Base-by-base conservation (phyloP, 2,329 filamentous ascomycete species). In the Xylaria sp. region DNA sequence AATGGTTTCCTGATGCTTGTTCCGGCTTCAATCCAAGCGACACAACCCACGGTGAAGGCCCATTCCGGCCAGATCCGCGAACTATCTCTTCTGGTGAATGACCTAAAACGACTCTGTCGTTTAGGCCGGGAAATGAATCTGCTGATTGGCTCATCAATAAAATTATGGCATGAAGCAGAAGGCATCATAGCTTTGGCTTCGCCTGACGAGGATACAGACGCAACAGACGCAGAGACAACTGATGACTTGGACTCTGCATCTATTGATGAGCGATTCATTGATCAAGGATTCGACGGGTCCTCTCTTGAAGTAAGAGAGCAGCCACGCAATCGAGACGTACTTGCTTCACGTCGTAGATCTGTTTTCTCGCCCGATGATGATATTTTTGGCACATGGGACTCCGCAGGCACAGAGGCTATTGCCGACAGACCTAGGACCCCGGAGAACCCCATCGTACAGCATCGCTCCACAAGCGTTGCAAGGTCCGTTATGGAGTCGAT, bases 141-240 rank as follows among this genome's bases (percentile, higher is more conserved):
- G 75, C 79, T 88, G 0, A 81, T 86, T 67, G 91, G 91, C 7
- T 77, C 85, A 6, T 85, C 89, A 25, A 84, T 85, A 13, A 81
- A 82, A 13, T 83, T 92, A 55, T 97, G 92, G 92, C 88, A 89
- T 73, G 92, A 96, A 77, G 93, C 93, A 1, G 92, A 96, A 77
- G 92, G 92, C 15, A 94, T 97, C 80, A 96, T 97, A 76, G 91
- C 92, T 39, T 82, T 97, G n/a, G 93, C 93, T 53, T 90, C 89
- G 1, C 89, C 89, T 1, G 89, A 91, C 69, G 87, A 91, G 56
- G 83, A 86, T 56, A 73, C 81, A 6, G 81, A 83, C 13, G 78
- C 78, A 18, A 71, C 76, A 45, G 77, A 80, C 13, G 79, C 81
- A 32, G 57, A 65, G 28, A 56, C 55, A 10, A 80, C 80, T 0